Base-by-base conservation (phyloP, 73 alveolate genomes). In the Symbiodinium pilosum region DNA sequence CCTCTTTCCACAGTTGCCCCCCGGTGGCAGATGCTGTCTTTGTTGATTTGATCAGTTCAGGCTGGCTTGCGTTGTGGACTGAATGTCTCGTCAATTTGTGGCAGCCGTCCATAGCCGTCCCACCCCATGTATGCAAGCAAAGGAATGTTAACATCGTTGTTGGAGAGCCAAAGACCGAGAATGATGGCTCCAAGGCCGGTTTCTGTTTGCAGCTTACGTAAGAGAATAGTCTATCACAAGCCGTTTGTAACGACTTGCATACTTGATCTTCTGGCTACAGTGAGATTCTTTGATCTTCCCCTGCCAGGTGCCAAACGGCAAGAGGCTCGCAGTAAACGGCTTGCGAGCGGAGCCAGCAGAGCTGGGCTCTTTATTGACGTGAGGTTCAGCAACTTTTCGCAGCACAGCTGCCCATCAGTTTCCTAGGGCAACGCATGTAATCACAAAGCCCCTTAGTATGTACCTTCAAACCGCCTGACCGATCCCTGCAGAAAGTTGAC, bases 101-200 rank as follows among this genome's bases (percentile, higher is more conserved):
- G n/a, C n/a, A n/a, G n/a, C n/a, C n/a, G n/a, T n/a, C n/a, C n/a
- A n/a, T n/a, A n/a, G n/a, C n/a, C n/a, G n/a, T n/a, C n/a, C n/a
- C n/a, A n/a, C n/a, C n/a, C n/a, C n/a, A n/a, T n/a, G n/a, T n/a
- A n/a, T n/a, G n/a, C n/a, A n/a, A n/a, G n/a, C n/a, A n/a, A 26
- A 89, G 95, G 95, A 91, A 52, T 24, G 88, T 91, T 64, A 43
- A 68, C 97, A 91, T 91, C 54, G 97, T 91, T 68, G 97, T 91
- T 59, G 97, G 97, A 20, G 97, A 91, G 97, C 97, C 97, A 47
- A 91, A 91, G 77, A 43, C 97, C 26, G 97, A 91, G 77, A 84
- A 69, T 40, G 89, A 68, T 9, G 88, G 89, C 81, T 64, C 81
- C 81, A 47, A 47, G 21, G 59, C 38, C 26, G 73, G 73, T 54